Evolutionary conservation across 2,329 filamentous ascomycete species (phyloP).

Genomic region (Trichoderma pleuroti): DNA sequence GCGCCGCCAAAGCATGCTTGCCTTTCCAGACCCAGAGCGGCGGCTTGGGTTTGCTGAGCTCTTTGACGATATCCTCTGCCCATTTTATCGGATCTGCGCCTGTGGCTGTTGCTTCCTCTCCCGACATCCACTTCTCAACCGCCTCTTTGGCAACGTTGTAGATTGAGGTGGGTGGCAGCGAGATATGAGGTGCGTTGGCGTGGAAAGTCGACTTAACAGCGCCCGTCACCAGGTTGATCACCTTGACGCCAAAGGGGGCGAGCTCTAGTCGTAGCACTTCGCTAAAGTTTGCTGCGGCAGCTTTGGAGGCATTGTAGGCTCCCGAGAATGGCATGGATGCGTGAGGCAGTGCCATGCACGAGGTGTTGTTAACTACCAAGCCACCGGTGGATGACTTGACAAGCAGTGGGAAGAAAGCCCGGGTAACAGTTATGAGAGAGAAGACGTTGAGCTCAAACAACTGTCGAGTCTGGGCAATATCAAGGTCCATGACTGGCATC

Average conservation of each 20-base stretch:
- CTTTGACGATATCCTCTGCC: conserved; percentile 6
- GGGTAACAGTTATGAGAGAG: conserved; percentile 24
- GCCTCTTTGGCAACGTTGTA: conserved; percentile 12
- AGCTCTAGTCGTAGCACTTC: conserved; percentile 30
- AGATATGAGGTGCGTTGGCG: neutral
- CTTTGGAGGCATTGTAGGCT: conserved; percentile 28
- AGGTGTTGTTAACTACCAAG: conserved; percentile 25
- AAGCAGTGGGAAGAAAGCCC: conserved; percentile 26
- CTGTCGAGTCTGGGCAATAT: conserved; percentile 20
- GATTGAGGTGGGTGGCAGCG: neutral
- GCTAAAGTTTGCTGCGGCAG: conserved; percentile 24
- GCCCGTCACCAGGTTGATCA: conserved; percentile 24
- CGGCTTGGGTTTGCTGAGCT: neutral
- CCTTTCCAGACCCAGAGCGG: conserved; percentile 2
- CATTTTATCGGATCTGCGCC: neutral
- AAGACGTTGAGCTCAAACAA: conserved; percentile 30
- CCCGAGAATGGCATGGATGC: conserved; percentile 22
- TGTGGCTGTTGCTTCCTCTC: neutral
- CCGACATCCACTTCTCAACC: conserved; percentile 15
- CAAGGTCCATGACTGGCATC: conserved; percentile 27
- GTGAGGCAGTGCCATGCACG: conserved; percentile 11
- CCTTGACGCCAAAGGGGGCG: conserved; percentile 27
- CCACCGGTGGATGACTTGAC: conserved; percentile 19
- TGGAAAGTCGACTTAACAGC: conserved; percentile 18
- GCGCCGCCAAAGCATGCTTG: neutral